Base-by-base conservation (phyloP, 2,329 filamentous ascomycete species). In the Colletotrichum neosansevieriae region DNA sequence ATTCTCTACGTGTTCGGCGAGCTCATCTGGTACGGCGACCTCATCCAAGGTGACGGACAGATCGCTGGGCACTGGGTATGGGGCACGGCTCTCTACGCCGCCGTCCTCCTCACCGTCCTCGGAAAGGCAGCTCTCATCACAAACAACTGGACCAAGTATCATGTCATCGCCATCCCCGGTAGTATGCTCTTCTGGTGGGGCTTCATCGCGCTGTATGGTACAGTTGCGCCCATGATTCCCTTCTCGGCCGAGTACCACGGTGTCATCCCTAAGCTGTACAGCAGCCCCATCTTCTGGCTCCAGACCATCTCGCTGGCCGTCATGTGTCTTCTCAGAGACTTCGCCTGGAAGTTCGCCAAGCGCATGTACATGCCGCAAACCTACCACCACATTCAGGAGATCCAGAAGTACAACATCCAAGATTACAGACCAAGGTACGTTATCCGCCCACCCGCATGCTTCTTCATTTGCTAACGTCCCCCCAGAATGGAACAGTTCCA, bases 351-450 rank as follows among this genome's bases (percentile, higher is more conserved):
- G 85, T 99, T 98, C 74, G 90, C 89, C 70, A 98, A 97, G 85
- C 89, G 96, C 72, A 98, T 99, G 94, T 99, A 98, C 82, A 91
- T 91, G 73, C 96, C 96, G 21, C 92, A 98, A 81, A 90, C 93
- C 49, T 99, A 99, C 76, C 96, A 99, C 75, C 96, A 99, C 79
- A 96, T 99, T 71, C 96, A 99, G 81, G 96, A 99, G 83, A 99
- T 99, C 74, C 96, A 99, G 80, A 99, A 99, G 82, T 99, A 98
- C 83, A 99, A 99, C 75, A 97, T 99, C 69, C 96, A 99, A 82
- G 96, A 99, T 82, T 99, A 99, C 81, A 87, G 96, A 76, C 96
- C 96, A 70, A 91, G 96, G 93, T 94, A 87, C 73, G 87, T 84
- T 58, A 17, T 10, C 17, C 6, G 24, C 6, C 45, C 3, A 15